Evolutionary conservation across 2,329 filamentous ascomycete species (phyloP).

Genomic region (Colletotrichum noveboracense): DNA sequence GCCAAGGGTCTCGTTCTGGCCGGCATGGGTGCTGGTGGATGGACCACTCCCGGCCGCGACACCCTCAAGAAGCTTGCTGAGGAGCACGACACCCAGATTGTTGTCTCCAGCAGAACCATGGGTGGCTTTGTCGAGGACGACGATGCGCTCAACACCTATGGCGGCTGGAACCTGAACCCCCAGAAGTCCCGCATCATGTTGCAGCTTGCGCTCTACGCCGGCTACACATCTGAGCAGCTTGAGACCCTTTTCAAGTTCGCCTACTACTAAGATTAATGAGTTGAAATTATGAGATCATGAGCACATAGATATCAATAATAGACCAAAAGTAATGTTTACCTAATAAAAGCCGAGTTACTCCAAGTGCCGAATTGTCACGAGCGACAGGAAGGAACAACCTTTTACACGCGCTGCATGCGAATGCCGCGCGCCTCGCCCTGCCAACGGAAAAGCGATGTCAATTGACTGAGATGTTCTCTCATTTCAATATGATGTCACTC

Average conservation of each 20-base stretch:
- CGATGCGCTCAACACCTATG: slow-evolving; percentile 44
- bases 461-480: too few relatives aligned
- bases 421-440: too few relatives aligned
- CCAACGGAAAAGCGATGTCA: too few relatives aligned
- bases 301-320: background rate
- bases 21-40: slow-evolving; percentile 59
- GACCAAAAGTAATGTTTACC: background rate
- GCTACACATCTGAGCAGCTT: slow-evolving; percentile 13
- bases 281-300: background rate
- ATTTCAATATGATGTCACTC: too few relatives aligned
- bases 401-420: too few relatives aligned
- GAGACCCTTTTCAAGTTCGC: slow-evolving; percentile 16
- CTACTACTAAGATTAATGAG: background rate
- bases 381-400: too few relatives aligned
- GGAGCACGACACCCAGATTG: slow-evolving; percentile 51
- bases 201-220: slow-evolving; percentile 38
- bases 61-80: slow-evolving; percentile 49
- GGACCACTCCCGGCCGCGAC: slow-evolving; percentile 41
- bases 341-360: background rate
- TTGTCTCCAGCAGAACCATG: slow-evolving; percentile 55
- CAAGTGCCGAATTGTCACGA: background rate
- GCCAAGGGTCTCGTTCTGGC: slow-evolving; percentile 61
- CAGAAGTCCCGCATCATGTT: slow-evolving; percentile 60
- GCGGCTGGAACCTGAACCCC: slow-evolving; percentile 57
- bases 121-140: slow-evolving; percentile 55